Percentiles rank a stretch among this genome's conserved stretches.
Evolutionary conservation across 257 asterid species (phyloP).

Genomic region (Asclepias syriaca): DNA sequence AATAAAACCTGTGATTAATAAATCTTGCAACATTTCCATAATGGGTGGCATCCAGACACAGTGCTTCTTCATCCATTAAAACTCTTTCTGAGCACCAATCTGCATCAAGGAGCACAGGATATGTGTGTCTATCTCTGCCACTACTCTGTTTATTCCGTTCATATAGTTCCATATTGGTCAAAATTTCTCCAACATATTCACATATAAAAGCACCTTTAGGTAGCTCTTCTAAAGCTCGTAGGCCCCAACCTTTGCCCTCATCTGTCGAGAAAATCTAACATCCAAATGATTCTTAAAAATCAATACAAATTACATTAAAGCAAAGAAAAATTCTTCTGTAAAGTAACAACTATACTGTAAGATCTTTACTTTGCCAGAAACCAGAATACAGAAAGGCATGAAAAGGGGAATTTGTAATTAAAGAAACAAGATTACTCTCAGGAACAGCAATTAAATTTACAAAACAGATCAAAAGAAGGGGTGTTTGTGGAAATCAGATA

Average conservation of each 20-base stretch:
- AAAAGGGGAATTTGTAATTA: background rate
- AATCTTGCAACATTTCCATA: constrained; percentile 46
- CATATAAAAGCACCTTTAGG: constrained; percentile 73
- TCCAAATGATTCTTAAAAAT: background rate
- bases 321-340: background rate
- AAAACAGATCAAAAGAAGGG: background rate
- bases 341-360: background rate
- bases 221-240: constrained; percentile 64
- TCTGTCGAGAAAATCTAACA: constrained; percentile 52
- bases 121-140: constrained; percentile 25
- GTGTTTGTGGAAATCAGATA: background rate
- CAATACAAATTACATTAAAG: background rate
- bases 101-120: constrained; percentile 49
- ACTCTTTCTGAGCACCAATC: constrained; percentile 44
- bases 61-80: constrained; percentile 44
- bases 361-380: background rate
- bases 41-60: constrained; percentile 44
- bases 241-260: constrained; percentile 80
- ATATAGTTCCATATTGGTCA: constrained; percentile 38
- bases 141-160: constrained; percentile 27
- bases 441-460: background rate
- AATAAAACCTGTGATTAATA: constrained; percentile 37
- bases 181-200: constrained; percentile 43
- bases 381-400: background rate
- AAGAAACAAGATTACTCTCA: background rate